A percentile compares a stretch with the other conserved stretches of the same genome.
These are phyloP conservation scores for Solanum verrucosum DNA, from an alignment of 257 asterid genomes.

Conservation along the genomic window DNA sequence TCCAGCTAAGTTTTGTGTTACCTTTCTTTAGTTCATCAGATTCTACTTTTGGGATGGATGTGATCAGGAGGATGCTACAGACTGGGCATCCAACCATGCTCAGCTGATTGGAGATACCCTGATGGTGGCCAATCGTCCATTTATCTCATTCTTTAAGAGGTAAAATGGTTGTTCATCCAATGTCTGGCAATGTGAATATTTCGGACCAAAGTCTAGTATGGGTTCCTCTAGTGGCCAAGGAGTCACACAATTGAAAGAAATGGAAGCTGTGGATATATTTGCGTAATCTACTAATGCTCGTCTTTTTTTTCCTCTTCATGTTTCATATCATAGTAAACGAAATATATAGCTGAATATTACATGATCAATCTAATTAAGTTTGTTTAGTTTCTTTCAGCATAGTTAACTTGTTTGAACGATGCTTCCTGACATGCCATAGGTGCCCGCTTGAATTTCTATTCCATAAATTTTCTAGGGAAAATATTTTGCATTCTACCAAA, in stretches of 20 bases:
- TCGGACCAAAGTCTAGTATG: background rate
- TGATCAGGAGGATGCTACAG: slow-evolving; percentile 98
- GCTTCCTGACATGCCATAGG: background rate
- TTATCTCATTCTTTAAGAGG: background rate
- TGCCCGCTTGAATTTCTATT: background rate
- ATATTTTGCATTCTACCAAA: background rate
- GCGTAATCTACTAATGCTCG: background rate
- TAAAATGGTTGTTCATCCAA: background rate
- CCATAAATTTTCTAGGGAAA: background rate
- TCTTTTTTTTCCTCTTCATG: background rate
- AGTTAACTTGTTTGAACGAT: background rate
- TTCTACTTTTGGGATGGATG: slow-evolving; percentile 97
- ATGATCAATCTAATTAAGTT: background rate
- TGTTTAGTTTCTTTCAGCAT: background rate
- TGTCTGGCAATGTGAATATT: background rate
- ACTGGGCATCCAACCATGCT: slow-evolving; percentile 98
- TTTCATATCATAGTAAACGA: background rate
- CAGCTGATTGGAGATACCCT: slow-evolving; percentile 38
- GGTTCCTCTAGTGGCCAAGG: background rate
- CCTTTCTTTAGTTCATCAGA: slow-evolving; percentile 87
- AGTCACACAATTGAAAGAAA: background rate
- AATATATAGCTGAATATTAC: background rate
- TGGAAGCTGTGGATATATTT: background rate
- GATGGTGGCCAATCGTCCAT: background rate
- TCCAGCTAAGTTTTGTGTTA: slow-evolving; percentile 43